A percentile compares a stretch with the other conserved stretches of the same genome.
Conservation (phyloP, 768 basidiomycete genomes). For the Lactarius hatsudake region DNA sequence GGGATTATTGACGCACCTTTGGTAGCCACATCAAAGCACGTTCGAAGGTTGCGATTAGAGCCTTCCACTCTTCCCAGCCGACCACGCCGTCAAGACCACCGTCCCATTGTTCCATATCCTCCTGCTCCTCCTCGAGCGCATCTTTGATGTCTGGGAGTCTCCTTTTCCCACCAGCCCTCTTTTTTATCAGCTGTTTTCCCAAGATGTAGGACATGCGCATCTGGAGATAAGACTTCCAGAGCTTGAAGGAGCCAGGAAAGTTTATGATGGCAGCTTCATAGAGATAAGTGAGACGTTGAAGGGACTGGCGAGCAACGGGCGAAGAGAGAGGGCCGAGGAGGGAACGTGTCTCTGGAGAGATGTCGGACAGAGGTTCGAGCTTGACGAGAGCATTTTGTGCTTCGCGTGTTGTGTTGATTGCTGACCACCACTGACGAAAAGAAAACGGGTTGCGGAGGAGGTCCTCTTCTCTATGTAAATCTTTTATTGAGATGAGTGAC, state of each 20-base stretch:
- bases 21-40: constrained; percentile 94
- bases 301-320: constrained; percentile 63
- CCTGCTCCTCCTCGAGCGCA: constrained; percentile 79
- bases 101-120: constrained; percentile 81
- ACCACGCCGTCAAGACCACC: constrained; percentile 81
- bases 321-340: constrained; percentile 81
- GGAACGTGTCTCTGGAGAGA: constrained; percentile 48
- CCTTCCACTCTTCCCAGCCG: constrained; percentile 97
- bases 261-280: constrained; percentile 89
- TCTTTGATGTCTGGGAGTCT: constrained; percentile 91
- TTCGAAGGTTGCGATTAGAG: constrained; percentile 84
- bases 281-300: constrained; percentile 86
- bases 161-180: constrained; percentile 83
- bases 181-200: constrained; percentile 67
- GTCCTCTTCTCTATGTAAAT: constrained; percentile 91
- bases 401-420: constrained; percentile 75
- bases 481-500: constrained; percentile 66
- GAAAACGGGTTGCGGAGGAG: constrained; percentile 87
- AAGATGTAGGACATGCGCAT: constrained; percentile 84
- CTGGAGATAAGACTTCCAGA: constrained; percentile 92
- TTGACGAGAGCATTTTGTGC: constrained; percentile 55
- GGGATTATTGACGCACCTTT: constrained; percentile 52
- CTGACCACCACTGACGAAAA: constrained; percentile 90
- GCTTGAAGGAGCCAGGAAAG: constrained; percentile 88
- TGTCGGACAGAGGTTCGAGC: constrained; percentile 47